These are phyloP conservation scores for Aspergillus proliferans DNA, from an alignment of 2,329 filamentous ascomycete genomes.

Conservation along the genomic window DNA sequence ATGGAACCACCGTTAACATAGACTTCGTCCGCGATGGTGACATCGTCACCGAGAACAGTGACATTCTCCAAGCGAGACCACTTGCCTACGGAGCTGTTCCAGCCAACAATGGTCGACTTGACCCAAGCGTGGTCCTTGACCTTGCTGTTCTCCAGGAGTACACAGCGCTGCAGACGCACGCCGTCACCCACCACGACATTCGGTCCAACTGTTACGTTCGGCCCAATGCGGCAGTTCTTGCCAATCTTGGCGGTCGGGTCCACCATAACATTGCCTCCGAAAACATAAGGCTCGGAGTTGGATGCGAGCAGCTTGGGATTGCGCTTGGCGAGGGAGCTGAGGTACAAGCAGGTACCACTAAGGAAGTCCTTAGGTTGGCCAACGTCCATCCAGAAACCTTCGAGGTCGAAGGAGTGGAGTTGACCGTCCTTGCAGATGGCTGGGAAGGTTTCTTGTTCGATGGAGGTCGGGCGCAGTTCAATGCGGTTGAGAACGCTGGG, in stretches of 20 bases:
- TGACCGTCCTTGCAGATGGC: conserved; percentile 83
- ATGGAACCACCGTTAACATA: conserved; percentile 97
- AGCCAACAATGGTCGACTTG: conserved; percentile 97
- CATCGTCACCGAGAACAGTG: conserved; percentile 94
- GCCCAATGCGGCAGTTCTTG: conserved; percentile 96
- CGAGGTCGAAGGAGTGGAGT: conserved; percentile 91
- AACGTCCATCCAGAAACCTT: conserved; percentile 99
- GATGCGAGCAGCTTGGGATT: conserved; percentile 76
- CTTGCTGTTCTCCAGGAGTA: conserved; percentile 81
- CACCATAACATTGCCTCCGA: conserved; percentile 93
- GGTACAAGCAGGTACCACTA: conserved; percentile 90
- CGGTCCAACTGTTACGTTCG: conserved; percentile 93
- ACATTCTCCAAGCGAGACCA: conserved; percentile 98
- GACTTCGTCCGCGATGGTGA: conserved; percentile 95
- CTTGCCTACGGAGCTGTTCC: conserved; percentile 92
- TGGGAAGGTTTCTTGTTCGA: conserved; percentile 98
- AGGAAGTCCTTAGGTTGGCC: conserved; percentile 98
- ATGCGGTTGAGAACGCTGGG: conserved; percentile 84
- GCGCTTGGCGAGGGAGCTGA: conserved; percentile 86
- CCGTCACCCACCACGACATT: conserved; percentile 89
- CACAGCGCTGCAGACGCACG: conserved; percentile 87
- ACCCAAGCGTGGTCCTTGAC: conserved; percentile 99
- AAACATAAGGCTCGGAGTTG: conserved; percentile 68
- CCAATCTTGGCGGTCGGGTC: conserved; percentile 93
- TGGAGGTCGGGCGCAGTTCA: conserved; percentile 91